These are phyloP conservation scores for Fusarium ramigenum DNA, from an alignment of 2,329 filamentous ascomycete genomes.

Conservation along the genomic window DNA sequence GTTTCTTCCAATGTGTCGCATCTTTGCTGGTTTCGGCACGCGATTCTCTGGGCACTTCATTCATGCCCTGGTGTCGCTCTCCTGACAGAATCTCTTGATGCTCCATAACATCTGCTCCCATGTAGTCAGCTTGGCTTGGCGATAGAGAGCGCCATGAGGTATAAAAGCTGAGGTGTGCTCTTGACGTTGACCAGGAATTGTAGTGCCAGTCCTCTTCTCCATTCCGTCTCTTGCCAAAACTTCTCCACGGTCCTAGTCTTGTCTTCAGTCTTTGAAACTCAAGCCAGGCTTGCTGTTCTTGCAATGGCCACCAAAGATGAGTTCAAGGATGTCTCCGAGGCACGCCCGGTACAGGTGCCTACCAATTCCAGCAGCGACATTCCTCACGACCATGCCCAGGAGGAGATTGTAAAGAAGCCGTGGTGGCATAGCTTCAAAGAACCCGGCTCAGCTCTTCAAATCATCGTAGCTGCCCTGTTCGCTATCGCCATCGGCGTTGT, in stretches of 20 bases:
- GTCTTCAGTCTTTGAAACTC: conserved; percentile 3
- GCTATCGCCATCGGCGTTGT: conserved; percentile 60
- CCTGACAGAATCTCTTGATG: conserved; percentile 7
- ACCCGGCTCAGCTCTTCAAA: conserved; percentile 59
- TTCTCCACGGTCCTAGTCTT: not conserved
- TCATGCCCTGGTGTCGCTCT: conserved; percentile 8
- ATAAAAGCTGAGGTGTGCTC: conserved; percentile 25
- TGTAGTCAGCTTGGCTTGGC: conserved; percentile 28
- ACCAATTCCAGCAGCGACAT: conserved; percentile 28
- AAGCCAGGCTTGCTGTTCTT: conserved; percentile 18
- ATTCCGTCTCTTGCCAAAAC: conserved; percentile 4
- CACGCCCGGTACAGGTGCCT: conserved; percentile 29
- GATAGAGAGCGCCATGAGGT: conserved; percentile 10
- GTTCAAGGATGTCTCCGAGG: conserved; percentile 24
- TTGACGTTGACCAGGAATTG: not conserved
- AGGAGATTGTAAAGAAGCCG: conserved; percentile 42
- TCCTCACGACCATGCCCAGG: conserved; percentile 15
- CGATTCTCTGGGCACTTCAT: conserved; percentile 25
- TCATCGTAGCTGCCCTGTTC: conserved; percentile 58
- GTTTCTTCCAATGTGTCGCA: conserved; percentile 15
- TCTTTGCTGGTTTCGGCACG: conserved; percentile 23
- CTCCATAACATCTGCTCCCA: conserved; percentile 15
- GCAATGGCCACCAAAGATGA: conserved; percentile 33
- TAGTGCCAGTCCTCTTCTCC: not conserved
- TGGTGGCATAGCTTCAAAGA: conserved; percentile 52